Conservation (phyloP, 2,329 filamentous ascomycete species). For the Sordariomycetes sp. region DNA sequence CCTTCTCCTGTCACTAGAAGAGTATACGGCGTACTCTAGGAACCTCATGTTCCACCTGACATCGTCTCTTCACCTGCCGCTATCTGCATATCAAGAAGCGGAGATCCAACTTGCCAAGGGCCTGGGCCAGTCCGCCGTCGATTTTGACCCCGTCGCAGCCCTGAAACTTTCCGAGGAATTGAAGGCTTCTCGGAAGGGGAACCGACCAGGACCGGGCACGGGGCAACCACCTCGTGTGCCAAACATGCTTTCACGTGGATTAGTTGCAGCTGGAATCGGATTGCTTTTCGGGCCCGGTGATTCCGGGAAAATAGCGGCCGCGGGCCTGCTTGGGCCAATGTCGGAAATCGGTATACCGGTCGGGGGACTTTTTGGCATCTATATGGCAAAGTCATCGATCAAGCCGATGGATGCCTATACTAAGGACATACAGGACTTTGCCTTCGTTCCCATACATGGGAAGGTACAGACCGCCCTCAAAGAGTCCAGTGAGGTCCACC, state of each 20-base stretch:
- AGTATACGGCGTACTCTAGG: constrained; percentile 63
- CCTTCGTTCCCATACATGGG: constrained; percentile 61
- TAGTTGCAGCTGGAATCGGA: not conserved
- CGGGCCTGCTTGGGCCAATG: constrained; percentile 53
- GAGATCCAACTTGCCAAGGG: constrained; percentile 65
- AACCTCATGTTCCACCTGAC: constrained; percentile 57
- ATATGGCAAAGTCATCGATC: constrained; percentile 67
- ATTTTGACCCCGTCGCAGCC: constrained; percentile 11
- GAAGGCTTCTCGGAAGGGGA: constrained; percentile 2
- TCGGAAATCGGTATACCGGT: constrained; percentile 69
- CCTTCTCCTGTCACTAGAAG: constrained; percentile 61
- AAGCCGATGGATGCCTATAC: constrained; percentile 84
- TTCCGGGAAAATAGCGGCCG: constrained; percentile 43
- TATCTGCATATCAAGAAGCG: constrained; percentile 51
- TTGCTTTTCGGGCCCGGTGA: not conserved
- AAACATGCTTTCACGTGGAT: not conserved
- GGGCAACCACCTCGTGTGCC: not conserved
- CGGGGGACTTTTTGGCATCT: constrained; percentile 84
- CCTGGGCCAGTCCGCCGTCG: constrained; percentile 59
- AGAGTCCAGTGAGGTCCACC: constrained; percentile 34
- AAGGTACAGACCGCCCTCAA: constrained; percentile 21
- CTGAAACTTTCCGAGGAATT: constrained; percentile 12
- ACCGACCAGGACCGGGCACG: not conserved
- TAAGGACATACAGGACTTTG: constrained; percentile 79
- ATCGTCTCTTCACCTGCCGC: constrained; percentile 56